Conservation (phyloP, 345 rosid genomes). For the Murraya paniculata region DNA sequence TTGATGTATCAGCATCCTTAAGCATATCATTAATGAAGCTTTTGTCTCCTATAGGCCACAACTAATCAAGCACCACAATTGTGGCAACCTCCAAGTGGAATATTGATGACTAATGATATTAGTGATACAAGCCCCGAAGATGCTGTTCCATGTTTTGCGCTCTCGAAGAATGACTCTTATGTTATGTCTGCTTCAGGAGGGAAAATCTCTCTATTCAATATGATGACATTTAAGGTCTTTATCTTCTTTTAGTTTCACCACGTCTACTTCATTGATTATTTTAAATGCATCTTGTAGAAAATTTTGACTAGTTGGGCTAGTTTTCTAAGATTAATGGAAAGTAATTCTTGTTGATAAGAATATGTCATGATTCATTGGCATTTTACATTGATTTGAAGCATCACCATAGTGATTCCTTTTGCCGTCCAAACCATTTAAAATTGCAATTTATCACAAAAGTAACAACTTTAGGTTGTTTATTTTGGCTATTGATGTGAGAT, state of each 20-base stretch:
- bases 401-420: background rate
- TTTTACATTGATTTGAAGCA: background rate
- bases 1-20: background rate
- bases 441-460: background rate
- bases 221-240: constrained; percentile 76
- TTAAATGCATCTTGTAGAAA: background rate
- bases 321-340: background rate
- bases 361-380: background rate
- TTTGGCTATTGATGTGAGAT: background rate
- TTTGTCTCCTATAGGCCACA: constrained; percentile 50
- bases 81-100: constrained; percentile 76
- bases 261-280: background rate
- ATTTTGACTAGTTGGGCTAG: background rate
- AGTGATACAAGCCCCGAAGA: constrained; percentile 67
- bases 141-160: constrained; percentile 79
- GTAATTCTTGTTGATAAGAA: background rate
- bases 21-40: constrained; percentile 9
- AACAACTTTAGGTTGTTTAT: background rate
- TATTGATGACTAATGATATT: constrained; percentile 65
- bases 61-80: constrained; percentile 57
- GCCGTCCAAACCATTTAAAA: background rate
- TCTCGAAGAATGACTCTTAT: constrained; percentile 63
- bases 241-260: background rate
- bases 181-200: constrained; percentile 90
- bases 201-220: constrained; percentile 58